phyloP scores from a whole-genome alignment of 371 early-diverging fungal species.

The Entomophthora muscae region DNA sequence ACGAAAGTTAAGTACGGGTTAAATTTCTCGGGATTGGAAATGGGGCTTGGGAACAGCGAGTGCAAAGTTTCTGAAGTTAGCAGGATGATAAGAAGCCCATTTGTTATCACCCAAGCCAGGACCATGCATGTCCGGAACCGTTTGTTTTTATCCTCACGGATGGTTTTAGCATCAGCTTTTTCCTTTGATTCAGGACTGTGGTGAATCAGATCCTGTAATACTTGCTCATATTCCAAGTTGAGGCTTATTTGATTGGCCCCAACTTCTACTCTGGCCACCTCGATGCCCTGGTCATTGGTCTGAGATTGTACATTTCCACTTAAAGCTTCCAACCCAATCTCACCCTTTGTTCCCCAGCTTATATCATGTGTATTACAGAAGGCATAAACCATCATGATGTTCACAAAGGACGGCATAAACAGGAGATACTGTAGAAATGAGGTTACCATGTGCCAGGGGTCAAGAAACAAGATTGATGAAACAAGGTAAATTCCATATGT shows the following conservation, averaged over 20 bases:
- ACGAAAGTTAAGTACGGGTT: conserved; percentile 32
- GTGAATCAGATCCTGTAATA: conserved; percentile 25
- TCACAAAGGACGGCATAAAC: conserved; percentile 60
- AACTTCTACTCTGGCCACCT: conserved; percentile 17
- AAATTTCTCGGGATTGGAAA: conserved; percentile 9
- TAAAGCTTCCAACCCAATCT: conserved; percentile 20
- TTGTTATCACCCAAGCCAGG: conserved; percentile 68
- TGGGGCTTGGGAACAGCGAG: conserved; percentile 11
- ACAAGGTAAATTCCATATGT: conserved; percentile 74
- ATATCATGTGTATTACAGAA: conserved; percentile 88
- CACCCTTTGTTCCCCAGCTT: conserved; percentile 89
- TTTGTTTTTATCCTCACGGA: conserved; percentile 72
- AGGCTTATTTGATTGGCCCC: conserved; percentile 20
- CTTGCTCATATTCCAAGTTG: conserved; percentile 43
- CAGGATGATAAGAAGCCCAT: conserved; percentile 44
- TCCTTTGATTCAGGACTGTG: conserved; percentile 20
- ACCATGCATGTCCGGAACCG: conserved; percentile 66
- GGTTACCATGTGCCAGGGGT: conserved; percentile 92
- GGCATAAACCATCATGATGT: conserved; percentile 82
- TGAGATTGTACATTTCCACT: conserved; percentile 12
- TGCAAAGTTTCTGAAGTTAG: conserved; percentile 20
- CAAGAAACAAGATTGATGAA: conserved; percentile 50
- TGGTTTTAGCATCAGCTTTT: conserved; percentile 54
- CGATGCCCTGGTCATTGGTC: conserved; percentile 17
- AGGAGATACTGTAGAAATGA: conserved; percentile 70